Base-by-base conservation (phyloP, 2,329 filamentous ascomycete genomes). In the Colletotrichum sp. region DNA sequence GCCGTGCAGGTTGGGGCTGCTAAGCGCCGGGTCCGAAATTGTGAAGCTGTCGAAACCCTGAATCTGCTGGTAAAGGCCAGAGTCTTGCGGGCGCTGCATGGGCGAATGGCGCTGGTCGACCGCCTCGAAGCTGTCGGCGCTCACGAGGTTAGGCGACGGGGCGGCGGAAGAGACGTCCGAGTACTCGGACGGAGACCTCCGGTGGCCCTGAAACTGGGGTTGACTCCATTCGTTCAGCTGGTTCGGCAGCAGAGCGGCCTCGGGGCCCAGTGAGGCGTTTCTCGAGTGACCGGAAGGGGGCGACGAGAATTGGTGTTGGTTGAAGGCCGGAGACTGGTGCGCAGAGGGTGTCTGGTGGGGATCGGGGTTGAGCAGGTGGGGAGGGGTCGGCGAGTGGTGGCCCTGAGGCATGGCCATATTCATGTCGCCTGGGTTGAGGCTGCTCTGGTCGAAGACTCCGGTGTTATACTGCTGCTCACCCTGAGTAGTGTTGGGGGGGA, bases 121-220 rank as follows among this genome's bases (percentile, higher is more conserved):
- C n/a, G 88, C 85, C 25, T 98, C 96, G 81, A 98, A 98, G 78
- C 88, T 91, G 80, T 98, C 96, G 76, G 94, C 90, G 79, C 94
- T 94, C 32, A 90, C 91, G 73, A 98, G 86, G 81, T 95, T 95
- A 5, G 96, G 96, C 22, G 96, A 98, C 28, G 93, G 94, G 27
- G 94, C 93, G 19, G 93, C 94, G 22, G 95, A 98, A 7, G 93
- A 98, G 8, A 98, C 93, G 79, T 98, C 96, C 4, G 96, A 98
- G 81, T 94, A 95, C 80, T 98, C 96, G n/a, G 96, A 98, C 1
- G 95, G 94, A 48, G 92, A 93, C 81, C 96, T 92, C 79, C 96
- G 91, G 82, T 98, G 96, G n/a, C 91, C 89, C 79, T 95, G 93
- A 81, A 98, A 98, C 75, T 91, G 89, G 16, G 87, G 84, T 72